Percentiles rank a stretch among this genome's conserved stretches.
Conservation (phyloP, 139 green algal genomes). For the Chlamydomonas urium region DNA sequence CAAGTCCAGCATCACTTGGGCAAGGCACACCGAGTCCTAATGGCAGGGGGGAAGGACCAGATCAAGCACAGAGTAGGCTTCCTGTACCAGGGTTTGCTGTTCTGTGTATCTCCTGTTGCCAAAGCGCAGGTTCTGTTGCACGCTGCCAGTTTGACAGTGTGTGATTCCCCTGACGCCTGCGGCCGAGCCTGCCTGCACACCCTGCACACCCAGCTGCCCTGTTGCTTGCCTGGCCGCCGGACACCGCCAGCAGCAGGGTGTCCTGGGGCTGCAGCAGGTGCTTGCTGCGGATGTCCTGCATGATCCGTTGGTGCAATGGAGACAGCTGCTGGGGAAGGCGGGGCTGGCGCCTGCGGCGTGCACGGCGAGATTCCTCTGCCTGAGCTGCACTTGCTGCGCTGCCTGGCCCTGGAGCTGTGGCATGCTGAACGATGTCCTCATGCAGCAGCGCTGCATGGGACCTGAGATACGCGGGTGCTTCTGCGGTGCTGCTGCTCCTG, state of each 20-base stretch:
- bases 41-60: background rate
- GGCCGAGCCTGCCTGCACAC: no score
- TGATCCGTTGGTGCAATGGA: conserved; percentile 7
- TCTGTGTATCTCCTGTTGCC: no score
- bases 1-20: conserved; percentile 31
- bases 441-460: no score
- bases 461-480: background rate
- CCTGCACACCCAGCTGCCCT: no score
- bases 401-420: background rate
- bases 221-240: conserved; percentile 28
- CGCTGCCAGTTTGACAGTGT: no score
- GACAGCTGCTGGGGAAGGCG: background rate
- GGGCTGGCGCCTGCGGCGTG: background rate
- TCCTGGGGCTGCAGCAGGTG: conserved; percentile 9
- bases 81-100: no score
- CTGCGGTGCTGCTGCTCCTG: background rate
- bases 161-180: no score
- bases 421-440: background rate
- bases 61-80: background rate
- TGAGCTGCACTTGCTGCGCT: background rate
- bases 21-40: conserved; percentile 44
- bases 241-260: conserved; percentile 27
- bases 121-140: no score
- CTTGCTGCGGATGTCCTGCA: background rate
- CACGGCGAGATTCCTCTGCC: no score